Evolutionary conservation across 108 stramenopile genomes (phyloP).

Genomic region (Skeletonema menzelii): DNA sequence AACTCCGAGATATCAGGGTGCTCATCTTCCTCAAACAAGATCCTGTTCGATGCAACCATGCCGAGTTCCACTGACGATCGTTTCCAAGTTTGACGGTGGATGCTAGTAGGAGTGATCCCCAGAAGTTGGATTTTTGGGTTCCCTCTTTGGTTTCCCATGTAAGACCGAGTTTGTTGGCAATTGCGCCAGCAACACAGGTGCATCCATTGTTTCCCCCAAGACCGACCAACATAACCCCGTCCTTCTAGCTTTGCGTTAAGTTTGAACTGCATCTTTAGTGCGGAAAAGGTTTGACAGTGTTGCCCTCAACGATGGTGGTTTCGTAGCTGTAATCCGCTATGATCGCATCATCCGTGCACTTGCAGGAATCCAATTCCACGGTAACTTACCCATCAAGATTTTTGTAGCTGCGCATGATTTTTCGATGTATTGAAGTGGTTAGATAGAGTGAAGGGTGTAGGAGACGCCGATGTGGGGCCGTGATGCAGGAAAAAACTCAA

Average conservation of each 20-base stretch:
- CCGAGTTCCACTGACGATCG: conserved; percentile 85
- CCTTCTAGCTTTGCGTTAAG: conserved; percentile 88
- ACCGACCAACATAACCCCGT: conserved; percentile 97
- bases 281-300: conserved; percentile 70
- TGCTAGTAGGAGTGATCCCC: conserved; percentile 92
- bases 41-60: conserved; percentile 97
- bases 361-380: conserved; percentile 83
- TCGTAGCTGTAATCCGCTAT: conserved; percentile 90
- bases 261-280: conserved; percentile 86
- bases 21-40: conserved; percentile 94
- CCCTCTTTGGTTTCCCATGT: conserved; percentile 96
- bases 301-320: conserved; percentile 90
- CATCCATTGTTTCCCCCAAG: conserved; percentile 97
- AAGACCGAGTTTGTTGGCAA: conserved; percentile 91
- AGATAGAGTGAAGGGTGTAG: too few species aligned
- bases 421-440: too few species aligned
- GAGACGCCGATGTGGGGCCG: too few species aligned
- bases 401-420: conserved; percentile 48
- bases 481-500: too few species aligned
- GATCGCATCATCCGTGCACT: conserved; percentile 91
- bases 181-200: conserved; percentile 87
- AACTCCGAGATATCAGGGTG: too few species aligned
- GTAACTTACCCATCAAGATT: conserved; percentile 64
- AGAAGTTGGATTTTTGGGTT: conserved; percentile 88
- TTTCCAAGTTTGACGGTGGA: conserved; percentile 94